Base-by-base conservation (phyloP, 2,329 filamentous ascomycete genomes). In the Xylaria sp. region DNA sequence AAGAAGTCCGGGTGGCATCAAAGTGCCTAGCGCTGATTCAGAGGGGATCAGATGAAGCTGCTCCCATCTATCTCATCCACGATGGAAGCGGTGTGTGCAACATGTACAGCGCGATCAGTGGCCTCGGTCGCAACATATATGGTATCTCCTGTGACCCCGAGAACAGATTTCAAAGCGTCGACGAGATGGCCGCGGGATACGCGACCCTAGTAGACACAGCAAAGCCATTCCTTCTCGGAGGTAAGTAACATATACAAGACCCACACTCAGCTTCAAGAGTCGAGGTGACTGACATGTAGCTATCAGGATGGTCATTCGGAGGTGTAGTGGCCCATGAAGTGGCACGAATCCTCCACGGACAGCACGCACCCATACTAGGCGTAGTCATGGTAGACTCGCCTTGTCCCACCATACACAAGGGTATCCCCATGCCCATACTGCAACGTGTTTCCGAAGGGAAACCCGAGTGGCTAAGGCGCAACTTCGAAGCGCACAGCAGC, bases 231-330 rank as follows among this genome's bases (percentile, higher is more conserved):
- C 13, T 46, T 16, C 11, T 46, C 13, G 42, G 42, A 46, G 42
- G 42, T 46, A 18, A 46, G 42, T 46, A 6, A n/a, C 42, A 46
- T 6, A 37, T 44, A 18, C 48, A 11, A 23, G 82, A 78, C 80
- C 1, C 13, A 6, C 10, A 18, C 2, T 13, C 9, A 13, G 37
- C 1, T 42, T 42, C 37, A 10, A 42, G 2, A 13, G n/a, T 6
- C 42, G 13, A n/a, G 42, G 4, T 6, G 42, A 46, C 42, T 46
- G n/a, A 46, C 42, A n/a, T 42, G 83, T 83, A 69, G 72, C 77
- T 55, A 71, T 84, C 0, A 80, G 79, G 58, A 83, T 86, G 83
- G 83, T 84, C 79, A 13, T 81, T 81, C 4, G 84, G 83, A 39
- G 82, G 83, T 9, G 79, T 84, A 47, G 77, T 80, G 55, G 81